Percentiles rank a stretch among this genome's conserved stretches.
These are phyloP conservation scores for Botryosphaeria dothidea DNA, from an alignment of 2,329 filamentous ascomycete genomes.

Conservation along the genomic window DNA sequence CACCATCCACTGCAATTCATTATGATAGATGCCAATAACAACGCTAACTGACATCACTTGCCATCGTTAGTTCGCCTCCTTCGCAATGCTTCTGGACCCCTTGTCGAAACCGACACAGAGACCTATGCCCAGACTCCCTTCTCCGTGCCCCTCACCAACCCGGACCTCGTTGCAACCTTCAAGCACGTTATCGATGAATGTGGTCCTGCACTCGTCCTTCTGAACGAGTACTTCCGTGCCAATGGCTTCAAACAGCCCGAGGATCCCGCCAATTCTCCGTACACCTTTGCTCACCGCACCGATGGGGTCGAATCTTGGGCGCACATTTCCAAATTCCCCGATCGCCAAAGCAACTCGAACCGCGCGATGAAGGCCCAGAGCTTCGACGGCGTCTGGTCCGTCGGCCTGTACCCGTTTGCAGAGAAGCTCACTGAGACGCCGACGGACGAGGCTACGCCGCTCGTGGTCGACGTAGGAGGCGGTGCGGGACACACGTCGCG, in stretches of 20 bases:
- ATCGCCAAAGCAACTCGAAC: slow-evolving; percentile 10
- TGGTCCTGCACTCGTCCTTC: background rate
- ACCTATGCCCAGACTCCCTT: slow-evolving; percentile 15
- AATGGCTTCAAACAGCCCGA: slow-evolving; percentile 16
- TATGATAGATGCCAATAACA: no score
- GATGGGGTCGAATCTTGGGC: background rate
- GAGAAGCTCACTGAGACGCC: background rate
- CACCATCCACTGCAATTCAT: no score
- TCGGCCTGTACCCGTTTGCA: slow-evolving; percentile 7
- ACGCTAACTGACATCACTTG: background rate
- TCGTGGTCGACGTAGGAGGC: slow-evolving; percentile 47
- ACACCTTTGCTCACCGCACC: slow-evolving; percentile 19
- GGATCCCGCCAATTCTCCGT: slow-evolving; percentile 8
- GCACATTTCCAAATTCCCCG: slow-evolving; percentile 2
- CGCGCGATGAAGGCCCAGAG: background rate
- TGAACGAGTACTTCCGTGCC: slow-evolving; percentile 5
- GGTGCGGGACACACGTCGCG: slow-evolving; percentile 41
- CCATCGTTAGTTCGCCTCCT: slow-evolving; percentile 12
- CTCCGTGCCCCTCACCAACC: slow-evolving; percentile 1
- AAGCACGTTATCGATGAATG: slow-evolving; percentile 13
- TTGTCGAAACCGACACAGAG: slow-evolving; percentile 12
- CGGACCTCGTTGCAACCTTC: background rate
- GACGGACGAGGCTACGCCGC: background rate
- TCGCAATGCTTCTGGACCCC: background rate
- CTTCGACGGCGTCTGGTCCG: slow-evolving; percentile 4